These are phyloP conservation scores for Pseudocercospora pini-densiflorae DNA, from an alignment of 2,329 filamentous ascomycete species.

Conservation along the genomic window DNA sequence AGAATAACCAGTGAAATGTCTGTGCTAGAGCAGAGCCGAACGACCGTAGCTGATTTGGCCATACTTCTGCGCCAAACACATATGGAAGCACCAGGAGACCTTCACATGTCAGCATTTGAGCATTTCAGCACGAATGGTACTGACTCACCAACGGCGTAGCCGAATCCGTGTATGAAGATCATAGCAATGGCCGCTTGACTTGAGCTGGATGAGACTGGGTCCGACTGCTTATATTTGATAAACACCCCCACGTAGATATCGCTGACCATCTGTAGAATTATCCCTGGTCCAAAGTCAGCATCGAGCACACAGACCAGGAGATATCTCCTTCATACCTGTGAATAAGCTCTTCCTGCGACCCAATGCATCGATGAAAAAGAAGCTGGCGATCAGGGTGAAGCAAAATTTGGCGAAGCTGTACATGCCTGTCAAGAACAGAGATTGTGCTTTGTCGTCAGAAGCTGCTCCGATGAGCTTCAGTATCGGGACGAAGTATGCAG, in stretches of 20 bases:
- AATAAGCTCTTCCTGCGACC: slow-evolving; percentile 41
- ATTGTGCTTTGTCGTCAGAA: slow-evolving; percentile 35
- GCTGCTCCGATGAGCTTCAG: slow-evolving; percentile 44
- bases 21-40: slow-evolving; percentile 49
- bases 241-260: slow-evolving; percentile 50
- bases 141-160: slow-evolving; percentile 39
- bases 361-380: slow-evolving; percentile 53
- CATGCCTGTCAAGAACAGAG: slow-evolving; percentile 49
- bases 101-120: slow-evolving; percentile 26
- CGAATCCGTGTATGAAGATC: slow-evolving; percentile 53
- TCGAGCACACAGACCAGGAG: too few species aligned
- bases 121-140: not conserved
- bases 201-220: slow-evolving; percentile 35
- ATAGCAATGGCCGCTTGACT: slow-evolving; percentile 49
- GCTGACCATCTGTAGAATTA: slow-evolving; percentile 46
- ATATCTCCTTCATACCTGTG: slow-evolving; percentile 28
- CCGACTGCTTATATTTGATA: slow-evolving; percentile 42
- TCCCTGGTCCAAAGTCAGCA: slow-evolving; percentile 9
- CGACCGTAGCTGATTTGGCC: slow-evolving; percentile 52
- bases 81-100: slow-evolving; percentile 50
- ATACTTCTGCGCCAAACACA: slow-evolving; percentile 52
- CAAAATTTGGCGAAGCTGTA: slow-evolving; percentile 52
- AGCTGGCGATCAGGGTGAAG: slow-evolving; percentile 47
- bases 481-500: slow-evolving; percentile 51
- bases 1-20: slow-evolving; percentile 51